Evolutionary conservation across 2,329 filamentous ascomycete species (phyloP).

Genomic region (Sarocladiaceae sp.): DNA sequence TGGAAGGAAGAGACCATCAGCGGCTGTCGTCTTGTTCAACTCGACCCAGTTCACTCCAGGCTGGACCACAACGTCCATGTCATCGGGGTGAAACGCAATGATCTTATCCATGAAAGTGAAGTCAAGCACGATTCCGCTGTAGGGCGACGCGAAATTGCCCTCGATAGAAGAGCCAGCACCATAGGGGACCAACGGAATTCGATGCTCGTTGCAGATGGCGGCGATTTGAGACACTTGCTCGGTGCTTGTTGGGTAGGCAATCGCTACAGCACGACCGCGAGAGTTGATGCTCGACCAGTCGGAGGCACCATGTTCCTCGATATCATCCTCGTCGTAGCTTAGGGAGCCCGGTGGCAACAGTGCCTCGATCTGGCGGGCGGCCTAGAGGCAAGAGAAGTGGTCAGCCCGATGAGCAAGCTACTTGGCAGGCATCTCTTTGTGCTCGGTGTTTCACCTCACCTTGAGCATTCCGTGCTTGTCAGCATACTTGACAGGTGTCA

Average conservation of each 20-base stretch:
- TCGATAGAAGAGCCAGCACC: constrained; percentile 82
- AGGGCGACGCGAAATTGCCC: constrained; percentile 81
- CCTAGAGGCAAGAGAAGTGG: no score
- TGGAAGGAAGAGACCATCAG: constrained; percentile 68
- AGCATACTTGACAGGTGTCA: no score
- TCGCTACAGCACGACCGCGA: no score
- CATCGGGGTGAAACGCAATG: constrained; percentile 59
- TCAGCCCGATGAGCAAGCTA: no score
- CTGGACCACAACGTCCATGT: constrained; percentile 62
- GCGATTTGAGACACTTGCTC: constrained; percentile 53
- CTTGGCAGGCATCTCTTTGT: no score
- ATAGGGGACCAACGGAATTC: constrained; percentile 81
- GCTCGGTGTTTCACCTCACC: no score
- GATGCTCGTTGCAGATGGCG: constrained; percentile 68
- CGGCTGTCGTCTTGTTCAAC: constrained; percentile 62
- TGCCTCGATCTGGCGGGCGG: no score
- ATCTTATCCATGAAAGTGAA: constrained; percentile 70
- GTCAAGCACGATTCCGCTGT: constrained; percentile 72
- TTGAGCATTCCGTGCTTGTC: no score
- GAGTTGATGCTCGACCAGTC: no score
- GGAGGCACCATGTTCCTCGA: no score
- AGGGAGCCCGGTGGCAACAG: no score
- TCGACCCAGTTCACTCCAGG: constrained; percentile 73
- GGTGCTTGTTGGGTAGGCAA: constrained; percentile 52
- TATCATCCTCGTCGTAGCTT: no score